Conservation (phyloP, 306 rosid genomes). For the Vachellia pachyceras region DNA sequence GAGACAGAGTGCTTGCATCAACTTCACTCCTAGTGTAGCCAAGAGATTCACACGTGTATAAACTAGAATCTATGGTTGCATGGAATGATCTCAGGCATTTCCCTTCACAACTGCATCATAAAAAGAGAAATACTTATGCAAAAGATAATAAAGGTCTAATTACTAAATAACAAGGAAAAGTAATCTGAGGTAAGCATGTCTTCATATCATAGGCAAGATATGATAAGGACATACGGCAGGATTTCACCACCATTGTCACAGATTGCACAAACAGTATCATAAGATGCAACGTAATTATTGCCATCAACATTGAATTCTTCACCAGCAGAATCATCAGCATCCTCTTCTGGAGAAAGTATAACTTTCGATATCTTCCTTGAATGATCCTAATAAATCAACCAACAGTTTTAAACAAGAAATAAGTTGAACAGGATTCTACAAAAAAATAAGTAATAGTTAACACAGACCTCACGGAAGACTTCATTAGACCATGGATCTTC, state of each 20-base stretch:
- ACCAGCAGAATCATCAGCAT: slow-evolving; percentile 35
- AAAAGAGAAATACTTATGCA: slow-evolving; percentile 17
- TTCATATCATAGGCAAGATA: slow-evolving; percentile 24
- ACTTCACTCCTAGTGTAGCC: slow-evolving; percentile 52
- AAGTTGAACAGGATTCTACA: slow-evolving; percentile 19
- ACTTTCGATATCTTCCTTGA: slow-evolving; percentile 31
- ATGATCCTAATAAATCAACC: slow-evolving; percentile 50
- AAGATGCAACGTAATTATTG: slow-evolving; percentile 42
- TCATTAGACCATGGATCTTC: slow-evolving; percentile 31
- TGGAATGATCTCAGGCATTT: slow-evolving; percentile 77
- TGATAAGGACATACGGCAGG: slow-evolving; percentile 55
- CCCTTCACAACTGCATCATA: slow-evolving; percentile 67
- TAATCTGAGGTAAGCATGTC: slow-evolving; percentile 5
- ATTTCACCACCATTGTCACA: slow-evolving; percentile 79
- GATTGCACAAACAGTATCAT: slow-evolving; percentile 66
- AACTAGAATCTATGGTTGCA: slow-evolving; percentile 50
- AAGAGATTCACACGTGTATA: slow-evolving; percentile 57
- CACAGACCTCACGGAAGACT: slow-evolving; percentile 46
- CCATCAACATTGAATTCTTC: slow-evolving; percentile 34
- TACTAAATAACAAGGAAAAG: slow-evolving; percentile 10
- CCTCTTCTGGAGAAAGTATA: slow-evolving; percentile 44
- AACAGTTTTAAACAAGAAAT: slow-evolving; percentile 32
- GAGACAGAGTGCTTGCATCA: slow-evolving; percentile 42
- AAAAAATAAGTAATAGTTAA: neutral
- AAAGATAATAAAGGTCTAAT: slow-evolving; percentile 15